These are phyloP conservation scores for Kwoniella heveanensis DNA, from an alignment of 768 basidiomycete genomes.

Conservation along the genomic window DNA sequence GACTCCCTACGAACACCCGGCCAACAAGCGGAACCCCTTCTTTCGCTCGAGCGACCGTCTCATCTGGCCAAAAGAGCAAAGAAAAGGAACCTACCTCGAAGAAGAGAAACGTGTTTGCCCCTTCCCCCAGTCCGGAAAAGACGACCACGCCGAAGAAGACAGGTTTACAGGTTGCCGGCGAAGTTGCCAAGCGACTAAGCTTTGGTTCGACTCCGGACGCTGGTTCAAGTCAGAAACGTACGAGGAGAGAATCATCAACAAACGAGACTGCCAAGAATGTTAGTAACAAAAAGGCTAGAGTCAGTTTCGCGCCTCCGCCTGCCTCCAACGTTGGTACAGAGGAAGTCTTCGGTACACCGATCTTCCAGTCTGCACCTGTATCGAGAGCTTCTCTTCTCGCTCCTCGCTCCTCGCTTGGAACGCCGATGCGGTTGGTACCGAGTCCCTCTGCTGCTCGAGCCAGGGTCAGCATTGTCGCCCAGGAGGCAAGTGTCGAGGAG, in stretches of 20 bases:
- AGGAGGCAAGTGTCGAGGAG: constrained; percentile 17
- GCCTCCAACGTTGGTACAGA: constrained; percentile 7
- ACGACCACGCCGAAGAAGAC: constrained; percentile 37
- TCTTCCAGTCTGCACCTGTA: constrained; percentile 2
- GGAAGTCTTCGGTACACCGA: constrained; percentile 28
- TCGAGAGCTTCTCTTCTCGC: constrained; percentile 1
- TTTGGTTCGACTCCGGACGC: constrained; percentile 41
- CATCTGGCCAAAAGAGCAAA: constrained; percentile 41
- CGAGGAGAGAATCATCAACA: constrained; percentile 16
- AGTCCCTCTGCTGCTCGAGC: constrained; percentile 11
- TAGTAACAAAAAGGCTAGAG: constrained; percentile 12
- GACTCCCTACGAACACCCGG: constrained; percentile 23
- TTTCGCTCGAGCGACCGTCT: constrained; percentile 47
- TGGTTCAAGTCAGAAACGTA: constrained; percentile 30
- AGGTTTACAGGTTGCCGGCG: constrained; percentile 48
- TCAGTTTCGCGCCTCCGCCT: neutral
- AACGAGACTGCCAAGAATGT: constrained; percentile 9
- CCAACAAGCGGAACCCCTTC: constrained; percentile 40
- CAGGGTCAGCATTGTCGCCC: constrained; percentile 7
- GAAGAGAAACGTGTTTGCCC: constrained; percentile 52
- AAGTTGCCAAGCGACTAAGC: constrained; percentile 52
- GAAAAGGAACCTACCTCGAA: constrained; percentile 6
- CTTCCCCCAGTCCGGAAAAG: constrained; percentile 48
- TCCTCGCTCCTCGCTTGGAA: constrained; percentile 13
- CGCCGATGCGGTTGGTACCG: constrained; percentile 20